Evolutionary conservation across 805 yeast genomes (phyloP), one percentile per base, ranked within the genome.

Genomic region (Diddensiella santjacobensis): DNA sequence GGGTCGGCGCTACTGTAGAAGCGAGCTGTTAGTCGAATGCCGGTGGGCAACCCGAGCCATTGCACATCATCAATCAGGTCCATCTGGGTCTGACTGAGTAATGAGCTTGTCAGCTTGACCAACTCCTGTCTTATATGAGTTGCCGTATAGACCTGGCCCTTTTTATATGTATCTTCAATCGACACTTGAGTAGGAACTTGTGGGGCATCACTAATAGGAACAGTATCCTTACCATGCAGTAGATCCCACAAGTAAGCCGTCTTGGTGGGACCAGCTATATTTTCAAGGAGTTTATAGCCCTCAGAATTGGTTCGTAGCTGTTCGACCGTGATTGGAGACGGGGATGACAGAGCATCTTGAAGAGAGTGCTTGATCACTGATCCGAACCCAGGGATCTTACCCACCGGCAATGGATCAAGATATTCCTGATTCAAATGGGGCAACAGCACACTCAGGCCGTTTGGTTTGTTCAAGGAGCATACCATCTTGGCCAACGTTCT

Each of bases 401-500:
- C 15, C 2, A 62, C 22, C 4, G 47, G 52, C 23, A 22, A 19
- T 4, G 48, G 19, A 13, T 44, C 52, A 23, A 64, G 31, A 39
- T 56, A 63, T 20, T 50, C 56, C n/a, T 41, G 52, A 35, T 50
- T 57, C 23, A 50, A 42, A 1, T 55, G 58, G 0, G 65, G 62
- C 13, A 58, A 18, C n/a, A 64, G 42, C 1, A 60, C 49, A 1
- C 65, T 50, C 43, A 62, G 53, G 1, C 68, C 67, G 4, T 40
- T 24, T 1, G 69, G 69, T 38, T 64, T 64, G 50, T 61, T 57
- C n/a, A 39, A n/a, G 4, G 50, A 45, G 17, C 64, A 55, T 2
- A 54, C 60, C 57, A 64, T 60, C 44, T 64, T 64, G 22, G 68
- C 65, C 17, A 57, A 36, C 3, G 58, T 54, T 26, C 55, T 59